Conservation (phyloP, 495 filamentous ascomycete genomes). For the Neurospora sp. region DNA sequence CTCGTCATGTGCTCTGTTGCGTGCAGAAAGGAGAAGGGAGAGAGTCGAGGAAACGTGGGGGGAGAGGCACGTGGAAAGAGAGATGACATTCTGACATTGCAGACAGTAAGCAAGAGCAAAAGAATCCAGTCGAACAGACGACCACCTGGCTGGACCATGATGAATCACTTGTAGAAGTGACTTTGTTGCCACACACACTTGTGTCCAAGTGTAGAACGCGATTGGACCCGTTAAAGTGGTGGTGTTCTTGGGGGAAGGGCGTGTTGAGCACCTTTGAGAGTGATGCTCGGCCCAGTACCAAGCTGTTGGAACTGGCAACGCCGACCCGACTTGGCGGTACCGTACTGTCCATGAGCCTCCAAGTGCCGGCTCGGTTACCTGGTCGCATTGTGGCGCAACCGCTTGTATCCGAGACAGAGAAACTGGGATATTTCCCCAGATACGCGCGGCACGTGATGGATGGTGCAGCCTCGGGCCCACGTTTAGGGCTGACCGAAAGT, state of each 20-base stretch:
- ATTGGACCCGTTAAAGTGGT: not conserved
- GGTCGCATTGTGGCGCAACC: not conserved
- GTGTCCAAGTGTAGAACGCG: not conserved
- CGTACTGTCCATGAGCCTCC: not conserved
- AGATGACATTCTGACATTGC: not conserved
- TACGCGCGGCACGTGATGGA: not conserved
- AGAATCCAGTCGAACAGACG: not conserved
- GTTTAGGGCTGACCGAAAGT: not conserved
- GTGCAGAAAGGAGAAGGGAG: not conserved
- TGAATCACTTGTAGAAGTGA: not conserved
- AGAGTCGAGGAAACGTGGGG: not conserved
- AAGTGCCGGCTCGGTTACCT: not conserved
- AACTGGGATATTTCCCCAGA: not conserved
- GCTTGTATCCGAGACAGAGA: not conserved
- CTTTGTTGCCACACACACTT: not conserved
- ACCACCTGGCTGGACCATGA: not conserved
- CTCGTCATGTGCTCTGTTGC: not conserved
- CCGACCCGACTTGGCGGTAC: not conserved
- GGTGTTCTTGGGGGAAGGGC: not conserved
- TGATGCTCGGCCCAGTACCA: not conserved
- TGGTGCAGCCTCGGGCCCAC: not conserved
- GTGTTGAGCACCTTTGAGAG: not conserved
- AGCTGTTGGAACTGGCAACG: not conserved
- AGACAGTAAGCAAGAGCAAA: not conserved
- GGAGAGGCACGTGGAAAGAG: not conserved